A percentile compares a stretch with the other conserved stretches of the same genome.
phyloP scores from a whole-genome alignment of 768 basidiomycete species.

The Pleurotus eryngii region DNA sequence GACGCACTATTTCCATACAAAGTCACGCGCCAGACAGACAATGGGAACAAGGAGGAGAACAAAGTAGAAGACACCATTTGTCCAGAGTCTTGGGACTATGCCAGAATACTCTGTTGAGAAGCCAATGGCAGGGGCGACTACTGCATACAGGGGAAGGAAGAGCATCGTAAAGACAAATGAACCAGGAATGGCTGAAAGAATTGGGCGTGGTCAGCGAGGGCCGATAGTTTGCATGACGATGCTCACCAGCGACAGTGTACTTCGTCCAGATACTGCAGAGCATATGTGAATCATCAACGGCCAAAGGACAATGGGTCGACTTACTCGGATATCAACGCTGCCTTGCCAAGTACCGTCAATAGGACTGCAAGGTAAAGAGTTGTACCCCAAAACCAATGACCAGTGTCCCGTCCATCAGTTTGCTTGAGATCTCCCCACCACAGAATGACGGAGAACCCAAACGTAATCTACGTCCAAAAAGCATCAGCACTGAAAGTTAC shows the following conservation, averaged over 20 bases:
- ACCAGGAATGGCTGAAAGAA: conserved; percentile 80
- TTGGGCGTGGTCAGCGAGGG: conserved; percentile 10
- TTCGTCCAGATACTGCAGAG: conserved; percentile 92
- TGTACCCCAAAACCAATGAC: conserved; percentile 99
- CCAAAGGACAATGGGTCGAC: conserved; percentile 25
- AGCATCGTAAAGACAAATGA: conserved; percentile 97
- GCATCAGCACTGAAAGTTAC: neutral
- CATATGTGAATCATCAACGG: conserved; percentile 4
- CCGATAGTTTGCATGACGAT: neutral
- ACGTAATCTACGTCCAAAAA: conserved; percentile 59
- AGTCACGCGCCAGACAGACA: conserved; percentile 83
- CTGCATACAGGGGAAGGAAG: conserved; percentile 87
- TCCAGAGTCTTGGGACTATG: conserved; percentile 89
- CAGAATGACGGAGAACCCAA: conserved; percentile 81
- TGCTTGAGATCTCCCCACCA: conserved; percentile 94
- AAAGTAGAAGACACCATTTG: conserved; percentile 86
- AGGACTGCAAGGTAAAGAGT: conserved; percentile 92
- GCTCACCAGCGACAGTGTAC: conserved; percentile 87
- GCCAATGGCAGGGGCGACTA: conserved; percentile 79
- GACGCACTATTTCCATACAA: conserved; percentile 95
- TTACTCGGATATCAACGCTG: conserved; percentile 95
- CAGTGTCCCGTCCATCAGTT: conserved; percentile 75
- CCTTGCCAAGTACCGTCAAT: conserved; percentile 94
- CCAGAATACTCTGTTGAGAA: conserved; percentile 91
- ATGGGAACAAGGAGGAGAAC: conserved; percentile 80